These are phyloP conservation scores for Tetramitus jugosus DNA, from an alignment of 208 protist species.

Conservation along the genomic window DNA sequence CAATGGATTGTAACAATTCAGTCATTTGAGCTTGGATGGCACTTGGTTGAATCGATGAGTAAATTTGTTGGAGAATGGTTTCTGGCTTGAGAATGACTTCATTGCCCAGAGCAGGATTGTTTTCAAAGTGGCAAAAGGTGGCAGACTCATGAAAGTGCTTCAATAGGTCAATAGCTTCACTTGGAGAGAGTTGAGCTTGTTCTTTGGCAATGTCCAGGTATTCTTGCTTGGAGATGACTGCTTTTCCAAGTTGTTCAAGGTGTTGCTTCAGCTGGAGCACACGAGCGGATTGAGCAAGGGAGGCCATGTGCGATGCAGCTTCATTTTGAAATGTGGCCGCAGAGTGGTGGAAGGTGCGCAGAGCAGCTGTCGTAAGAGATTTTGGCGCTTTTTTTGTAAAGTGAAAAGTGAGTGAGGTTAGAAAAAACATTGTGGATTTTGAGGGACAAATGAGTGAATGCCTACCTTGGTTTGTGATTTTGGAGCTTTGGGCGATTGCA, in stretches of 20 bases:
- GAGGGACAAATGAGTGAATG: too few relatives aligned
- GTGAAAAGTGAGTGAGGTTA: too few relatives aligned
- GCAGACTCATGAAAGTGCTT: background rate
- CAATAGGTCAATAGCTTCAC: background rate
- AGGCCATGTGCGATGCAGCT: too few relatives aligned
- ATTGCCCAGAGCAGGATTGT: background rate
- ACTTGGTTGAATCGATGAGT: background rate
- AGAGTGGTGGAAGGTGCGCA: too few relatives aligned
- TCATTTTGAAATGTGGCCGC: too few relatives aligned
- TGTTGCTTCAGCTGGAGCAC: background rate
- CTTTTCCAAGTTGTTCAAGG: background rate
- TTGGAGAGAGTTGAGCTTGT: too few relatives aligned
- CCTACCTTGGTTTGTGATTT: too few relatives aligned
- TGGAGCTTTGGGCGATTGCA: too few relatives aligned
- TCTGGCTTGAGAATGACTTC: background rate
- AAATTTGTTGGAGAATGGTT: background rate
- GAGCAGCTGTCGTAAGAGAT: too few relatives aligned
- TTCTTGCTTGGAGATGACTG: background rate
- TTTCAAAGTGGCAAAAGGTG: background rate
- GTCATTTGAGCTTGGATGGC: background rate
- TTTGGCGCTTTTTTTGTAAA: too few relatives aligned
- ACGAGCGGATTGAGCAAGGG: too few relatives aligned
- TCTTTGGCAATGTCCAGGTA: background rate
- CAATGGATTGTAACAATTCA: background rate
- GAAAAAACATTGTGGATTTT: too few relatives aligned